Base-by-base conservation (phyloP, 495 filamentous ascomycete genomes). In the Penicillium angulare region DNA sequence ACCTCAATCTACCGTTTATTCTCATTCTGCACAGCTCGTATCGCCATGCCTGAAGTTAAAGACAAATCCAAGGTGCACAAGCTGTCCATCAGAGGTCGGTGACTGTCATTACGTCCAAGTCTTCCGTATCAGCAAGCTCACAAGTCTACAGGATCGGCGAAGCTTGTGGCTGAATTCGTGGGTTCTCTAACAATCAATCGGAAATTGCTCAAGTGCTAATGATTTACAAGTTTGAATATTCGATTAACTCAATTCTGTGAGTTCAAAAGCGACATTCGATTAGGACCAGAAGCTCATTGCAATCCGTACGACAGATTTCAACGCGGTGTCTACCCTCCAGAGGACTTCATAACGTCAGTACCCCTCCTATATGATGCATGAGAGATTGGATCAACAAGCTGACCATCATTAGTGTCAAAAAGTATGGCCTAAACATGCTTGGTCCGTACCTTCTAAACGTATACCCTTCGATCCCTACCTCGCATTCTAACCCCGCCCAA, bases 381-480 rank as follows among this genome's bases (percentile, higher is more conserved):
- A 10, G 9, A 7, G 34, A n/a, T 17, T 17, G 1, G 21, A 3
- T 8, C 20, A 43, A 35, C 8, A 41, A 43, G 18, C 50, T 57
- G 39, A 57, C 15, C 16, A 7, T 8, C 23, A 21, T 26, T 49
- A 87, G 85, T 18, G 90, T 98, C 59, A 97, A 97, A 72, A 98
- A 98, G 77, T 98, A 98, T 84, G 95, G 95, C 60, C 84, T 98
- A 57, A 97, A 95, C 62, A 97, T 98, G 90, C 88, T 97, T 32
- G 82, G 84, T 87, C 71, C 50, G 76, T 68, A 26, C 31, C 13
- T 27, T 22, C 31, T 26, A 8, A 38, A 52, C 1, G 6, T 24
- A 5, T n/a, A 31, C 44, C 21, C 7, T 24, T 15, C 33, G 43
- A 44, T 36, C 8, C 15, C 22, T 35, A 24, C 32, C 29, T 27